phyloP scores from a whole-genome alignment of 192 early-diverging fungal species.

The Spizellomyces sp. region DNA sequence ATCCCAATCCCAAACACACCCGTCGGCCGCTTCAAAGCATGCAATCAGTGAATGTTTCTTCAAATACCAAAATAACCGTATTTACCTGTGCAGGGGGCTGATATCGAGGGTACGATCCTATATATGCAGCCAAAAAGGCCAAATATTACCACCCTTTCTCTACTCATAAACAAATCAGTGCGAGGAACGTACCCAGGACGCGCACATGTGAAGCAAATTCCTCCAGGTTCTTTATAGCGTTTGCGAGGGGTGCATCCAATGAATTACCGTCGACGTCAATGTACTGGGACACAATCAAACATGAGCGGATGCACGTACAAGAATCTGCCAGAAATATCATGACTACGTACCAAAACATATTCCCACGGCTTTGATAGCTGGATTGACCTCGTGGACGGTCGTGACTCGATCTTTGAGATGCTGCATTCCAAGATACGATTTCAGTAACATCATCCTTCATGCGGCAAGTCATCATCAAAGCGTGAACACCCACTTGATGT shows the following conservation, averaged over 20 bases:
- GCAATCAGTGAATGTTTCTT: not conserved
- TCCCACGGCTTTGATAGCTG: slow-evolving; percentile 37
- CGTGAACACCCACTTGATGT: slow-evolving; percentile 35
- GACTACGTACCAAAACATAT: slow-evolving; percentile 27
- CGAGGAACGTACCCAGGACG: slow-evolving; percentile 19
- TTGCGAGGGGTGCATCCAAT: slow-evolving; percentile 23
- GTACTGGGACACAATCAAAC: slow-evolving; percentile 10
- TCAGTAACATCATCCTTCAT: not conserved
- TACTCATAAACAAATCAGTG: not conserved
- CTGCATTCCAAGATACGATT: slow-evolving; percentile 4
- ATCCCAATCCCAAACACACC: not conserved
- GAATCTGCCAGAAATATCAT: no score
- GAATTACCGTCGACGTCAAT: slow-evolving; percentile 36
- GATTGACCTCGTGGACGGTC: slow-evolving; percentile 38
- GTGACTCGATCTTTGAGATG: slow-evolving; percentile 40
- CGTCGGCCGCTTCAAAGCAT: not conserved
- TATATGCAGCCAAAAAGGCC: not conserved
- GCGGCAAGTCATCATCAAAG: not conserved
- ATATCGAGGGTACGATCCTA: slow-evolving; percentile 44
- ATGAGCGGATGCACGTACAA: no score
- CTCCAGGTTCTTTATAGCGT: slow-evolving; percentile 34
- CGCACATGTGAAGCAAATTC: slow-evolving; percentile 34
- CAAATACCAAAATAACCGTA: not conserved
- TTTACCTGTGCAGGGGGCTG: slow-evolving; percentile 18
- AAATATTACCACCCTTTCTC: not conserved